Conservation (phyloP, 2,329 filamentous ascomycete species). For the Amylocarpus encephaloides region DNA sequence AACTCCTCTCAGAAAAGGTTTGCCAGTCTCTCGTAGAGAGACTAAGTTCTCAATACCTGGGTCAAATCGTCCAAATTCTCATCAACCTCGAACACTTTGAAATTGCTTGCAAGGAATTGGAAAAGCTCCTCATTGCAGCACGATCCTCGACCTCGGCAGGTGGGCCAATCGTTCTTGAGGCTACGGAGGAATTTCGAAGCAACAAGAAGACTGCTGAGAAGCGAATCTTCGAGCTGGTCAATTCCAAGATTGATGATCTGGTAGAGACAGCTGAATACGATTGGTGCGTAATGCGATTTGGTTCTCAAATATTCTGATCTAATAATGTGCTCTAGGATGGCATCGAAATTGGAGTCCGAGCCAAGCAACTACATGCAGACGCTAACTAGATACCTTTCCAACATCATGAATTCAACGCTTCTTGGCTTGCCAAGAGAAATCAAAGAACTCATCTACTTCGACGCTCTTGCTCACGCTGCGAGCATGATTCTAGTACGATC, state of each 20-base stretch:
- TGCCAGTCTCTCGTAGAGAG: slow-evolving; percentile 85
- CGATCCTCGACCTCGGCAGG: slow-evolving; percentile 76
- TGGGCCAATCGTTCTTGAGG: slow-evolving; percentile 70
- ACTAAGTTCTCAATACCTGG: slow-evolving; percentile 85
- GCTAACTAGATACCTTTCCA: slow-evolving; percentile 82
- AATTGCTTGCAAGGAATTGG: slow-evolving; percentile 81
- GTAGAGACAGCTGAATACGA: slow-evolving; percentile 97
- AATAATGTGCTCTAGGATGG: slow-evolving; percentile 38
- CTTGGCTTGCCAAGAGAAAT: slow-evolving; percentile 91
- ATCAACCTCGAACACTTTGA: slow-evolving; percentile 98
- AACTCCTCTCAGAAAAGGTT: slow-evolving; percentile 87
- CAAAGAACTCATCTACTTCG: slow-evolving; percentile 96
- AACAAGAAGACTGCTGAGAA: slow-evolving; percentile 97
- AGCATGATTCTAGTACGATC: slow-evolving; percentile 68
- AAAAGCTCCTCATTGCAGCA: slow-evolving; percentile 77
- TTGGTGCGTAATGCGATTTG: slow-evolving; percentile 49
- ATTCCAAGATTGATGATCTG: slow-evolving; percentile 96
- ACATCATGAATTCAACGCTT: slow-evolving; percentile 94
- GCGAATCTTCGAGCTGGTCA: slow-evolving; percentile 96
- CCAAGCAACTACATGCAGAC: slow-evolving; percentile 95
- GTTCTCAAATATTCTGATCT: background rate
- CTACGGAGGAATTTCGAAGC: slow-evolving; percentile 77
- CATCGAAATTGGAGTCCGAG: slow-evolving; percentile 56
- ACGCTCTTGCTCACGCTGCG: slow-evolving; percentile 85
- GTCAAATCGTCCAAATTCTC: slow-evolving; percentile 96